Base-by-base conservation (phyloP, 2,329 filamentous ascomycete genomes). In the Botryotinia convoluta region DNA sequence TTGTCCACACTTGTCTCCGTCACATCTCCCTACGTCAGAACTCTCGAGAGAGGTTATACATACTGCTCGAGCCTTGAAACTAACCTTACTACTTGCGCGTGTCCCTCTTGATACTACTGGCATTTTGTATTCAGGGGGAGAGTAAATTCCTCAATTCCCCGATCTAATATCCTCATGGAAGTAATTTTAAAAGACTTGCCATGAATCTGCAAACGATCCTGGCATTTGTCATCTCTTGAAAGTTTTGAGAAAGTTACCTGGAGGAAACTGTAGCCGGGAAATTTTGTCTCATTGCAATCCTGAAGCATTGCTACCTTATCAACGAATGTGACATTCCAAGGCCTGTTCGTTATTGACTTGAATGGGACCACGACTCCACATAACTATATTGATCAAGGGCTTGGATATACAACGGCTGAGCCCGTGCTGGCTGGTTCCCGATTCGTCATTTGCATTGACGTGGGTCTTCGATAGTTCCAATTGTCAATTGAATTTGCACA, bases 351-450 rank as follows among this genome's bases (percentile, higher is more conserved):
- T 64, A 48, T n/a, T 39, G 32, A 39, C 22, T 20, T 14, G 62
- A 65, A 48, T 35, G 32, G 29, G 29, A 48, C 29, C 44, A 35
- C 39, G 29, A 51, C 44, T 67, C 63, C 63, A 67, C 44, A 67
- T 26, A 7, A 48, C 20, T 35, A 48, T 42, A 39, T 42, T 62
- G 35, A 51, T 62, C 60, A 42, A n/a, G 35, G 35, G 60, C 42
- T 65, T 48, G 62, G 12, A 65, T n/a, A 48, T 37, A 51, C 14
- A 65, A 67, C 35, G 64, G 64, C 64, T 54, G 64, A 54, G 26
- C 45, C 35, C 64, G 44, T 45, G 35, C n/a, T 42, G 35, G 14
- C 37, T 29, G 45, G 16, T 39, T n/a, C 45, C 26, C 32, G 35
- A 54, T 68, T 39, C 35, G 64, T 39, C 44, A 48, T 65, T 35